Evolutionary conservation across 768 basidiomycete species (phyloP).

Genomic region (Auricularia auricula-judae): DNA sequence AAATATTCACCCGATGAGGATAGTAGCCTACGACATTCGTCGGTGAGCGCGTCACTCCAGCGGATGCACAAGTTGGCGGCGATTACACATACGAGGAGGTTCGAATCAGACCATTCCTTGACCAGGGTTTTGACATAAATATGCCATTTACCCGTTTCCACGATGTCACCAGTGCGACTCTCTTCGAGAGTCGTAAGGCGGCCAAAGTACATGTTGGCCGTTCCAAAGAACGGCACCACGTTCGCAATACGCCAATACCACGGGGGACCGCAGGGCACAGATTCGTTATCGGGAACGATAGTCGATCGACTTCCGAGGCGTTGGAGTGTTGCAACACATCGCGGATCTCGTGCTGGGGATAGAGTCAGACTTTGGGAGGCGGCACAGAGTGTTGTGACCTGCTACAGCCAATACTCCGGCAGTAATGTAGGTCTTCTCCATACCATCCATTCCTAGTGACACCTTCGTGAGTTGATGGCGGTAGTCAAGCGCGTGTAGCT

Average conservation of each 20-base stretch:
- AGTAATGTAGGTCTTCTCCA: no score
- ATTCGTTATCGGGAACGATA: neutral
- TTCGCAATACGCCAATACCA: neutral
- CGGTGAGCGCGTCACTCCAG: no score
- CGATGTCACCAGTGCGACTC: neutral
- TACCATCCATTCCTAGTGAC: no score
- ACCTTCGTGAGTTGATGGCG: no score
- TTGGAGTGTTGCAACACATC: neutral
- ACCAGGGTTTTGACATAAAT: neutral
- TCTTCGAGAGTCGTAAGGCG: neutral
- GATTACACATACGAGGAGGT: neutral
- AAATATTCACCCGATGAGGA: neutral
- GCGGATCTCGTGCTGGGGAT: no score
- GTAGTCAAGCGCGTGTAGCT: no score
- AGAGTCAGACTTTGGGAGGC: no score
- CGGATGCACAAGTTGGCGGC: neutral
- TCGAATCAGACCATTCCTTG: neutral
- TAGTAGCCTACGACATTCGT: neutral
- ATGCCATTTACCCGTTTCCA: neutral
- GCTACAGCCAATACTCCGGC: no score
- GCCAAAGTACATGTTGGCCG: neutral
- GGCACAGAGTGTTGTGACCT: no score
- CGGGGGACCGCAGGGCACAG: neutral
- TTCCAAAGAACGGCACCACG: neutral
- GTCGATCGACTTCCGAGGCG: neutral